These are phyloP conservation scores for Raffaelea ambrosiae DNA, from an alignment of 2,329 filamentous ascomycete genomes.

Conservation along the genomic window DNA sequence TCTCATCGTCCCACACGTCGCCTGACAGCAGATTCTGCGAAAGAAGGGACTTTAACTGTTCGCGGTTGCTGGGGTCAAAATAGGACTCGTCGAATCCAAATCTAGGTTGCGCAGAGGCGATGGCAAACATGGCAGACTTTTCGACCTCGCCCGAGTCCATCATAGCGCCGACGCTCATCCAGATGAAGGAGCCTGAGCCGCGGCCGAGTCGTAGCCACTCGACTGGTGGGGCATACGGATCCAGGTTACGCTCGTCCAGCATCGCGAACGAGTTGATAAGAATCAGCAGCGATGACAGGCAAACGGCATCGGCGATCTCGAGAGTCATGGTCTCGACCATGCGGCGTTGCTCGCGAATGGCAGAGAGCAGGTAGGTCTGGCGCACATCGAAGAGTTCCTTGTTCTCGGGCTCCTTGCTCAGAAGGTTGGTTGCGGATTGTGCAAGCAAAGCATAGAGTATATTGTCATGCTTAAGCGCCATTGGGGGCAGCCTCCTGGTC, in stretches of 20 bases:
- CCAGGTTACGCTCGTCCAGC: conserved; percentile 16
- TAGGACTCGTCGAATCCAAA: conserved; percentile 18
- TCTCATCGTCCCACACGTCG: conserved; percentile 15
- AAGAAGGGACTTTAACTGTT: conserved; percentile 11
- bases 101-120: conserved; percentile 13
- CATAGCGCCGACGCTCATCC: conserved; percentile 16
- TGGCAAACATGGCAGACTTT: conserved; percentile 10
- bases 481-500: conserved; percentile 10
- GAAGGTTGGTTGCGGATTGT: conserved; percentile 16
- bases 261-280: conserved; percentile 18
- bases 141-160: conserved; percentile 7
- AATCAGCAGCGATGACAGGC: conserved; percentile 16
- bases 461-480: conserved; percentile 17
- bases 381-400: conserved; percentile 16
- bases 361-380: conserved; percentile 18
- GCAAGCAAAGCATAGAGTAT: conserved; percentile 16
- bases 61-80: conserved; percentile 16
- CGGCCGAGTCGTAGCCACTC: conserved; percentile 16
- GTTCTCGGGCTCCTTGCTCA: conserved; percentile 12
- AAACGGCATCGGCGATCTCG: conserved; percentile 18
- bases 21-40: conserved; percentile 12
- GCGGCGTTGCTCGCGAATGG: conserved; percentile 17
- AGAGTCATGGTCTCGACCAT: conserved; percentile 14
- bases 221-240: conserved; percentile 16
- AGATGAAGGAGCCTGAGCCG: conserved; percentile 17